phyloP scores from a whole-genome alignment of 163 green algal species.

The Volvox carteri region DNA sequence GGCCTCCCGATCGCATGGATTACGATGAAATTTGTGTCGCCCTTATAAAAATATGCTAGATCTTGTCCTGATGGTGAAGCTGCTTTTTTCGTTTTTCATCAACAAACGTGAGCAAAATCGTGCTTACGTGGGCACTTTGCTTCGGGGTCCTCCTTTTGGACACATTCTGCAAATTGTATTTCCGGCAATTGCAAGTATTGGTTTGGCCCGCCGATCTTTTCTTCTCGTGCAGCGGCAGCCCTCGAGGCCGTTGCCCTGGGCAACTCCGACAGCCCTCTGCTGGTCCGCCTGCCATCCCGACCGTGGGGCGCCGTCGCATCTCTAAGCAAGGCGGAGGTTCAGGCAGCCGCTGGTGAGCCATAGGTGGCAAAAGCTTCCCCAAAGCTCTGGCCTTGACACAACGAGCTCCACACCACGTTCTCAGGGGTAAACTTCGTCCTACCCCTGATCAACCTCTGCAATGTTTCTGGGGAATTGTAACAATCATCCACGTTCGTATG shows the following conservation, averaged over 20 bases:
- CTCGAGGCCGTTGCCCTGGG: conserved; percentile 22
- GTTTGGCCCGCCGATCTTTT: too few species aligned
- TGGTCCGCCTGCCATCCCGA: conserved; percentile 57
- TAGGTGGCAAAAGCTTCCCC: neutral
- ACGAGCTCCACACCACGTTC: neutral
- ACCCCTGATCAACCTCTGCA: neutral
- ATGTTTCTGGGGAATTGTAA: too few species aligned
- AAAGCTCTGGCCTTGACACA: too few species aligned
- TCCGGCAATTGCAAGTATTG: too few species aligned
- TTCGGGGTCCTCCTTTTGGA: neutral
- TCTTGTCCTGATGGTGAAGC: neutral
- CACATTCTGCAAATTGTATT: too few species aligned
- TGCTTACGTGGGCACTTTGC: neutral
- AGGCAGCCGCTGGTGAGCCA: conserved; percentile 45
- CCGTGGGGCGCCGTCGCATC: conserved; percentile 56
- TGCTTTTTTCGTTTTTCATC: too few species aligned
- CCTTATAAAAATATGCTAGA: neutral
- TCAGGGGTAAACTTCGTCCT: neutral
- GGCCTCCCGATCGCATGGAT: too few species aligned
- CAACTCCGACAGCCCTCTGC: conserved; percentile 4
- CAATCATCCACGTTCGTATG: too few species aligned
- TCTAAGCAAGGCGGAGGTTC: conserved; percentile 45
- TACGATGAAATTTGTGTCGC: neutral
- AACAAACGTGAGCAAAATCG: too few species aligned
- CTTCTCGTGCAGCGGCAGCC: neutral